Conservation (phyloP, 2,329 filamentous ascomycete genomes). For the Ramularia endophylla region DNA sequence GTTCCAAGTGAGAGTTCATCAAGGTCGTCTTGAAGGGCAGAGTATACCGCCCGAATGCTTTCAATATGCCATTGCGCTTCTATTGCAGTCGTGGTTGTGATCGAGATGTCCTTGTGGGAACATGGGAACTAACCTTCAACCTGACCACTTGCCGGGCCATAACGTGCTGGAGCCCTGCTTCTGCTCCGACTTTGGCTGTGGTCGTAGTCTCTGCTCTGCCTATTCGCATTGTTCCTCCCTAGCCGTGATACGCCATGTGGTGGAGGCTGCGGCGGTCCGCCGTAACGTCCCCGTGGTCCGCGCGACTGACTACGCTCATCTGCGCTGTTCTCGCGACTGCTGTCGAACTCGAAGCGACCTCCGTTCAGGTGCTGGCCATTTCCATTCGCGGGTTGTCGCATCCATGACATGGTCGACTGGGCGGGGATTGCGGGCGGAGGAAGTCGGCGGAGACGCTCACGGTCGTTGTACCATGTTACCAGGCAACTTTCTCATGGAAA, state of each 20-base stretch:
- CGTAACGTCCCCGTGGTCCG: conserved; percentile 25
- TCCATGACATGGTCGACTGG: conserved; percentile 14
- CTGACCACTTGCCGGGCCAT: conserved; percentile 36
- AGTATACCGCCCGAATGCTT: too few relatives aligned
- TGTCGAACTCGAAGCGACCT: conserved; percentile 31
- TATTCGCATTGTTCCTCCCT: conserved; percentile 37
- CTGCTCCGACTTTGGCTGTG: conserved; percentile 31
- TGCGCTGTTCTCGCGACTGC: conserved; percentile 31
- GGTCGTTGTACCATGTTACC: too few relatives aligned
- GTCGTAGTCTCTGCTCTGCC: conserved; percentile 36
- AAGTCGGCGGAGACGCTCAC: too few relatives aligned
- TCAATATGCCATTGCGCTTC: too few relatives aligned
- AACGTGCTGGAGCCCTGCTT: conserved; percentile 22
- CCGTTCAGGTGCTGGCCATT: conserved; percentile 33
- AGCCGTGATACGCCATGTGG: conserved; percentile 32
- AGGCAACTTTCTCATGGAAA: too few relatives aligned
- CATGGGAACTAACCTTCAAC: conserved; percentile 34
- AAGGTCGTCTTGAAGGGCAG: too few relatives aligned
- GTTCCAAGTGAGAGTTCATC: too few relatives aligned
- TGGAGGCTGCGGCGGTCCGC: conserved; percentile 15
- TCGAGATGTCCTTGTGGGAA: too few relatives aligned
- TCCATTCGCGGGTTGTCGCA: conserved; percentile 18
- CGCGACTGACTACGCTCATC: conserved; percentile 32
- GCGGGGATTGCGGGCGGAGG: too few relatives aligned
- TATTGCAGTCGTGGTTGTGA: too few relatives aligned